Base-by-base conservation (phyloP, 164 flowering plant genomes). In the Houttuynia cordata region DNA sequence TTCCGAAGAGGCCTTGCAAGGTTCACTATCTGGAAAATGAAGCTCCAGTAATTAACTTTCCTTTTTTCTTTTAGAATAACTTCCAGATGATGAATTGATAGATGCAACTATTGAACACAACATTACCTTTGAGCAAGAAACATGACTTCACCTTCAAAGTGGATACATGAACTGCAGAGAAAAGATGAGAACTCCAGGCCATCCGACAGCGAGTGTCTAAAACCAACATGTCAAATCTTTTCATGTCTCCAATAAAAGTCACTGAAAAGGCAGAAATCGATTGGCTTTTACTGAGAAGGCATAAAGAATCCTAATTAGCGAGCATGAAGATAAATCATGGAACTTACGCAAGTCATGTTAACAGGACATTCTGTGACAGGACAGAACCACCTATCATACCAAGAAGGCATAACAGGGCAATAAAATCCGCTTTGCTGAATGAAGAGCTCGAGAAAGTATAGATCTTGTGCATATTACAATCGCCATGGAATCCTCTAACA, bases 401-500 rank as follows among this genome's bases (percentile, higher is more conserved):
- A 37, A 78, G 24, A 60, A 89, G 81, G 68, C 81, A 78, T 34
- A 83, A 59, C 24, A 85, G 53, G 40, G 95, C 80, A 61, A 83
- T 54, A 30, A 77, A 9, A 70, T 89, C 80, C 40, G 77, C 81
- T 53, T 74, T 61, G 37, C 75, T 72, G 64, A 72, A 10, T 50
- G 87, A 74, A 51, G 83, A 68, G n/a, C 75, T 65, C 21, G 84
- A 65, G 55, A 80, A 76, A 62, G 81, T 74, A 76, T 87, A 79
- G 23, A 92, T 72, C 64, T 81, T 81, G 70, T 92, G 92, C 56
- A 65, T 54, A 42, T 65, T 73, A 74, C 86, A 70, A 71, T 92
- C 83, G 20, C 98, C 98, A 72, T 86, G 78, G 61, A 88, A 92
- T 30, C 96, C 98, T 76, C 96, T 76, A 47, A 81, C 86, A 62